These are phyloP conservation scores for Nakaseomyces delphensis DNA, from an alignment of 1,139 yeast genomes.

Conservation along the genomic window DNA sequence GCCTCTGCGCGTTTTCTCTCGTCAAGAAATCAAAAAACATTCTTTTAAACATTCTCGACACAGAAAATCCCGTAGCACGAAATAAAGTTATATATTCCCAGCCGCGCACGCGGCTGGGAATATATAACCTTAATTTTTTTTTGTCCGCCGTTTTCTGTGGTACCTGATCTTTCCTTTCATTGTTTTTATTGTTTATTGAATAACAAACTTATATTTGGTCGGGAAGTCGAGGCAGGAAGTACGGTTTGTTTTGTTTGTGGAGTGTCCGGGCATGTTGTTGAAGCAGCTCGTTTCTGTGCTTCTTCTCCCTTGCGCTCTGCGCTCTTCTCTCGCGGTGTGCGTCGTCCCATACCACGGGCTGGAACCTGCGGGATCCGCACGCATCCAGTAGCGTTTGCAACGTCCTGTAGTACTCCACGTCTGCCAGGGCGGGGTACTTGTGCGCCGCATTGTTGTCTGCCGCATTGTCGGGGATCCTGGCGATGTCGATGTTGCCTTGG, in stretches of 20 bases:
- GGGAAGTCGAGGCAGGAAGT: constrained; percentile 3
- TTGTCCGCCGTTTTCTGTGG: neutral
- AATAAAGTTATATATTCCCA: too few relatives aligned
- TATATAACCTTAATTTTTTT: neutral
- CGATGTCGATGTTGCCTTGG: constrained; percentile 35
- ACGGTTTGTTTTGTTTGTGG: constrained; percentile 1
- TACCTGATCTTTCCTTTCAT: neutral
- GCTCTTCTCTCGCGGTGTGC: constrained; percentile 3
- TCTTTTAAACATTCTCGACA: too few relatives aligned
- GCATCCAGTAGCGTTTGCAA: constrained; percentile 2
- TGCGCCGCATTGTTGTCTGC: neutral
- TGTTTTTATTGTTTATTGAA: neutral
- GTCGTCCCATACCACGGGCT: constrained; percentile 7
- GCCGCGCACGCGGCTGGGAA: too few relatives aligned
- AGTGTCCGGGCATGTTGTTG: constrained; percentile 6
- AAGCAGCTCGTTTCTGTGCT: constrained; percentile 6
- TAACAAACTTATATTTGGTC: neutral
- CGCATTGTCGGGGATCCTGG: neutral
- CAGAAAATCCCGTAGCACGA: too few relatives aligned
- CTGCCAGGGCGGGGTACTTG: constrained; percentile 6
- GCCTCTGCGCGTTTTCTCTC: too few relatives aligned
- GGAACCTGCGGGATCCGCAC: neutral
- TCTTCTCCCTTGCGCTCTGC: constrained; percentile 4
- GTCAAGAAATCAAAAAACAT: too few relatives aligned
- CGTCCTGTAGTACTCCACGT: constrained; percentile 6